Evolutionary conservation across 495 filamentous ascomycete species (phyloP), one percentile per base, ranked within the genome.

Genomic region (Aspergillus conjunctus): DNA sequence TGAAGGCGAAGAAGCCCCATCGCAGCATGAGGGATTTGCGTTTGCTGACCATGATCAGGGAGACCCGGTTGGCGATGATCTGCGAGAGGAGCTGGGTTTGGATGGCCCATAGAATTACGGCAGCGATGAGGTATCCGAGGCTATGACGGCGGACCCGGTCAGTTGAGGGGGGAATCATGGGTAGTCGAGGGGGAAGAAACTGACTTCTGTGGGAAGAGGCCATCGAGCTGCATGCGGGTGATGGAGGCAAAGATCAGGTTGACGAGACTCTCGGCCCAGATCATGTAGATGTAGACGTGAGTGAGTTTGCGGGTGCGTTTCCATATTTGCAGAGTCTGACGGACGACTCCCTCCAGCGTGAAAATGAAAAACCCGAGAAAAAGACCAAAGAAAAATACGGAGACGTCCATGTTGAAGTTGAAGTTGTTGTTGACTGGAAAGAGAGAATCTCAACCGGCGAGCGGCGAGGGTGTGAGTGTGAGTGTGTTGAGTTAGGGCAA

Each of bases 1-100:
- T 81, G 31, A 76, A 52, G 12, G 57, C 64, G 1, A 73, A 77
- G 31, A 73, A 73, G 18, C 74, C 74, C 71, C 75, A 79, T 61
- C 78, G 79, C 51, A 81, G 61, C 14, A 54, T 51, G 0, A 15
- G 37, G 8, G 71, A 66, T 1, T 64, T 68, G 9, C 56, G 32
- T 7, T 57, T 63, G 56, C 74, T 60, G 7, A 70, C 66, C 10
- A 68, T 59, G 34, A 81, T 78, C 41, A 81, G 64, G 8, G 69
- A 66, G 52, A 79, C 72, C 51, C 79, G 75, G 67, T 82, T 83
- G 22, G 78, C 73, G 54, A 82, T 73, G 57, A 83, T 82, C 58
- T 81, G 77, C 26, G 74, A 70, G 8, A 81, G 66, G 53, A 74
- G 72, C 58, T 80, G 76, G 17, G 73, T 70, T 72, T 80, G 66